These are phyloP conservation scores for Fusarium floridanum DNA, from an alignment of 2,329 filamentous ascomycete genomes.

Conservation along the genomic window DNA sequence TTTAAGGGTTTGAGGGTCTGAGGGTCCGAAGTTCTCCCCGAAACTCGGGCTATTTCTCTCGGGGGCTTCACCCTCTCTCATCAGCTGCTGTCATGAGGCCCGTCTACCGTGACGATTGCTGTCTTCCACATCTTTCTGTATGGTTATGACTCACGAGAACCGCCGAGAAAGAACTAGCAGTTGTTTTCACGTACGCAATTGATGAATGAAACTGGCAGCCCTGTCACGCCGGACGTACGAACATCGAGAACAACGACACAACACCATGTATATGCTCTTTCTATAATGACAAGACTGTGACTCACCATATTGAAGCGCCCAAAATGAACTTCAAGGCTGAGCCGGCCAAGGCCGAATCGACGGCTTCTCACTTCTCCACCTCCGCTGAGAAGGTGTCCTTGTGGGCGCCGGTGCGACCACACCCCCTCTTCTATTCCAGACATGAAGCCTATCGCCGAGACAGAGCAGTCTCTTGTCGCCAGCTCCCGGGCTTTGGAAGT, in stretches of 20 bases:
- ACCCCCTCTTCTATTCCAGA: neutral
- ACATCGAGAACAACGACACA: neutral
- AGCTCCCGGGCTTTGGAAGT: neutral
- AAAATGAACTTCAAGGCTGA: neutral
- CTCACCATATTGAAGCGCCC: neutral
- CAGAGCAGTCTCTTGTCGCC: neutral
- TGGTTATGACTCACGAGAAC: neutral
- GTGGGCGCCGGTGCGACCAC: neutral
- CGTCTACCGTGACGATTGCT: neutral
- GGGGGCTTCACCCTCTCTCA: neutral
- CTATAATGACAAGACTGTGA: neutral
- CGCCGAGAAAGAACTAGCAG: neutral
- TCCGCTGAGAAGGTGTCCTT: neutral
- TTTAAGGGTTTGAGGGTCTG: too few species aligned
- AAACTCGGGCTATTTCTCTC: neutral
- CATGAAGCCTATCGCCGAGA: neutral
- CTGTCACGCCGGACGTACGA: neutral
- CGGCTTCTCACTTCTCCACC: neutral
- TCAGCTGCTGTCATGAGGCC: neutral
- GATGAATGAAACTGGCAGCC: neutral
- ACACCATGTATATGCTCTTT: neutral
- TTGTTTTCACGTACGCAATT: neutral
- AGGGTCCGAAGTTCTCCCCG: neutral
- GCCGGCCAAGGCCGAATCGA: neutral
- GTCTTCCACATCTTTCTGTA: neutral